Base-by-base conservation (phyloP, 1,139 yeast genomes). In the Debaryomyces udenii region DNA sequence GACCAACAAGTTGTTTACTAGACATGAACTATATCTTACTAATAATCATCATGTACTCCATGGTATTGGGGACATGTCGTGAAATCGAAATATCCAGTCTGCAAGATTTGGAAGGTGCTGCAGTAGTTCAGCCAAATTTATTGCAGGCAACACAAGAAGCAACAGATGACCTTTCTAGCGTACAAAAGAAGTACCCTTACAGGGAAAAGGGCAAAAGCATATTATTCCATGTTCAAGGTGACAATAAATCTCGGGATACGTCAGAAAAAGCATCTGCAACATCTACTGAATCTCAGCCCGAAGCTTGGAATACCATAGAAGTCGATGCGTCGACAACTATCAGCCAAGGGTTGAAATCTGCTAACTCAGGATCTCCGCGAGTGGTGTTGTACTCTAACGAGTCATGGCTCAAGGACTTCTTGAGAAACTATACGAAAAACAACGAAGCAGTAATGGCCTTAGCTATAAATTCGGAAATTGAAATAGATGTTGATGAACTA, bases 401-500 rank as follows among this genome's bases (percentile, higher is more conserved):
- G 28, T 52, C 58, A 4, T 55, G 57, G 58, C 39, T 55, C 18
- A 48, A 49, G 31, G 57, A 51, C 15, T 55, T 46, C 24, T 44
- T 55, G 24, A 37, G 39, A 26, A 46, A 41, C 29, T 41, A 51
- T 24, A 13, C 37, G n/a, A 15, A 32, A 3, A 9, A 24, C 2
- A 27, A 26, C 9, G 11, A 16, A 15, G 31, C 6, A 26, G 20
- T 23, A 10, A 26, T 26, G 6, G 14, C 9, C 6, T 10, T 10
- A 26, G 28, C 28, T n/a, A 5, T 11, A 10, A 26, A 46, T 10
- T 10, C 11, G 9, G 30, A 17, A 24, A 17, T 34, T 16, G 37
- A 34, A 15, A 34, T 62, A 20, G 61, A 65, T 39, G 53, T 63
- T 27, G 56, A 55, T n/a, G 63, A 61, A 16, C 66, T 70, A 41